Evolutionary conservation across 164 flowering plant species (phyloP), one percentile per base, ranked within the genome.

Genomic region (Dillenia suffruticosa): DNA sequence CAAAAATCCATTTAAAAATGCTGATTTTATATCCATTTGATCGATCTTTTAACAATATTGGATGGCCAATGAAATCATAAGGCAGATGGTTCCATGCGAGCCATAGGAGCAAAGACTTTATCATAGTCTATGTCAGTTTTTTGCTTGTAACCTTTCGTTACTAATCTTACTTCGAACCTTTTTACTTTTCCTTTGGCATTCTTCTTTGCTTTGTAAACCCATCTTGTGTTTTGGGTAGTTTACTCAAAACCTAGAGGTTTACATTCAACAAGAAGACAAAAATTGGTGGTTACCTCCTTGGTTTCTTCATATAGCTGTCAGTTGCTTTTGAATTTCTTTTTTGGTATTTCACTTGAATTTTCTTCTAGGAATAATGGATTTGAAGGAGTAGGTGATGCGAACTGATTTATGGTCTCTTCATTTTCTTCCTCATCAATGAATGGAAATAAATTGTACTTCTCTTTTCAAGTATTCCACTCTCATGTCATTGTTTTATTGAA

Each of bases 1-100:
- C 15, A 16, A 19, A 4, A n/a, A n/a, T n/a, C n/a, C n/a, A n/a
- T n/a, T n/a, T n/a, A n/a, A n/a, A n/a, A n/a, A n/a, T n/a, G n/a
- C 63, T 64, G 57, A 59, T 52, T 66, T 59, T 2, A 66, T 53
- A 46, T 59, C 59, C 59, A 60, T 17, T 12, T 59, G 54, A 32
- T 12, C 19, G 1, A 59, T 8, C 12, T 26, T n/a, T 55, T 64
- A 59, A 1, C 47, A 2, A 2, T 49, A 7, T n/a, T 50, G 56
- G 51, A 46, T 10, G 0, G 40, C 22, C 22, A 19, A 19, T 19
- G 68, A 44, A 0, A 65, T 3, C 1, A 65, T 9, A 3, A 60
- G 5, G 44, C 60, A n/a, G 1, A 67, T 48, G 1, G 64, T 60
- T 53, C 64, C 10, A 47, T 9, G 8, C 59, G 9, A 9, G 55